These are phyloP conservation scores for Myotisia sp. DNA, from an alignment of 2,329 filamentous ascomycete species.

Conservation along the genomic window DNA sequence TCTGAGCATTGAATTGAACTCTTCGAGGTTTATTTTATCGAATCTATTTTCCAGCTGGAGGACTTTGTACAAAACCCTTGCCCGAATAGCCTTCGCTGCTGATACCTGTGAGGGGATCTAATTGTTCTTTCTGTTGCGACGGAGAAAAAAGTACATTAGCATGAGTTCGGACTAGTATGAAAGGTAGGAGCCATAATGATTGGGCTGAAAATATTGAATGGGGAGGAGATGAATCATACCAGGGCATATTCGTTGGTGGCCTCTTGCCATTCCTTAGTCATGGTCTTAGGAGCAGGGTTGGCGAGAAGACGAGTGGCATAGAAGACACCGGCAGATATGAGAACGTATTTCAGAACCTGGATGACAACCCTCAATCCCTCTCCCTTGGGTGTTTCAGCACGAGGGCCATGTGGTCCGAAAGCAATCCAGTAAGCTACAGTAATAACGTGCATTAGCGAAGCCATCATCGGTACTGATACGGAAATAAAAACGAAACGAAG, in stretches of 20 bases:
- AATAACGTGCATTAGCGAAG: slow-evolving; percentile 4
- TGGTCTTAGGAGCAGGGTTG: slow-evolving; percentile 60
- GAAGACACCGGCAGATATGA: slow-evolving; percentile 58
- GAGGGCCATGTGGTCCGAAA: slow-evolving; percentile 91
- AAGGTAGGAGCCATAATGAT: slow-evolving; percentile 8
- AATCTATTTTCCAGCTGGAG: slow-evolving; percentile 18
- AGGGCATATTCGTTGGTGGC: slow-evolving; percentile 84
- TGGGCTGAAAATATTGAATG: not conserved
- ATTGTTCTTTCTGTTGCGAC: slow-evolving; percentile 54
- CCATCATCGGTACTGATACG: not conserved
- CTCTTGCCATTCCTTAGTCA: slow-evolving; percentile 97
- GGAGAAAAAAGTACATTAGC: slow-evolving; percentile 3
- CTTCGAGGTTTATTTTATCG: slow-evolving; percentile 2
- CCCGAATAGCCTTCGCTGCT: slow-evolving; percentile 64
- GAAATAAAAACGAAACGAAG: no score
- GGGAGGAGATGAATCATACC: slow-evolving; percentile 39
- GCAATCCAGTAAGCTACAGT: slow-evolving; percentile 90
- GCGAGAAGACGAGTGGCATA: slow-evolving; percentile 56
- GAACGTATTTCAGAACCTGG: slow-evolving; percentile 56
- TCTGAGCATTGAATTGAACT: not conserved
- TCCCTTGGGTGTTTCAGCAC: slow-evolving; percentile 65
- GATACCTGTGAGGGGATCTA: slow-evolving; percentile 77
- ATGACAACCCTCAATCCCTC: slow-evolving; percentile 67
- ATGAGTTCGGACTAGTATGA: slow-evolving; percentile 7
- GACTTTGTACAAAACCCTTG: slow-evolving; percentile 61